A percentile compares a stretch with the other conserved stretches of the same genome.
Conservation (phyloP, 1,284 basidiomycete species). For the Schizophyllum commune region DNA sequence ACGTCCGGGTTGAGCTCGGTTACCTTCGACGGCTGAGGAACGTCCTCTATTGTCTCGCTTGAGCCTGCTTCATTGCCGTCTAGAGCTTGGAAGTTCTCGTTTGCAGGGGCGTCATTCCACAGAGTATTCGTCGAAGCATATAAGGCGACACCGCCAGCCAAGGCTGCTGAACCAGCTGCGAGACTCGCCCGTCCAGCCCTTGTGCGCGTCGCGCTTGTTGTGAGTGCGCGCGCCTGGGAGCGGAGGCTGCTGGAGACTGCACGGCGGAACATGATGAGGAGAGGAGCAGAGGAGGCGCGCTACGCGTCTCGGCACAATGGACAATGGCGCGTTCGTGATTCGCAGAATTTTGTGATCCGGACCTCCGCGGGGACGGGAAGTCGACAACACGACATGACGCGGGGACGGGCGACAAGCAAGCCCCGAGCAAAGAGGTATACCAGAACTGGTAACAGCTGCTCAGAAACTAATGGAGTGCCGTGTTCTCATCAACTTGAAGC, state of each 20-base stretch:
- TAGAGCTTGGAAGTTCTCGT: not conserved
- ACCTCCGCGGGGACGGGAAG: not conserved
- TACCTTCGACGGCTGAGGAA: not conserved
- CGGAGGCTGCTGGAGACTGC: not conserved
- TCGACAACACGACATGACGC: too few species aligned
- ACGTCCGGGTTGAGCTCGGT: constrained; percentile 15
- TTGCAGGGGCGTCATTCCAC: not conserved
- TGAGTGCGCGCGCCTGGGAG: not conserved
- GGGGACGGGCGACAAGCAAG: too few species aligned
- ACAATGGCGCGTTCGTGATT: not conserved
- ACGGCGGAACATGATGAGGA: not conserved
- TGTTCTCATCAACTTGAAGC: too few species aligned
- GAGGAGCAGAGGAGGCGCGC: not conserved
- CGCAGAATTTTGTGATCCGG: not conserved
- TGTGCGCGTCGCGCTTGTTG: not conserved
- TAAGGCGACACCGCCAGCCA: not conserved
- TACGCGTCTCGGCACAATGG: not conserved
- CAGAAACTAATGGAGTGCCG: too few species aligned
- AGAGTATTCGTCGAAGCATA: not conserved
- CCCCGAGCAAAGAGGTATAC: too few species aligned
- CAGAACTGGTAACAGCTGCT: too few species aligned
- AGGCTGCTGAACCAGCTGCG: not conserved
- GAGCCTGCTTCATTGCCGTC: not conserved
- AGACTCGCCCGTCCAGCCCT: not conserved
- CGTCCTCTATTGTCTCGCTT: not conserved